Evolutionary conservation across 202 grass and related monocot genomes (phyloP), one percentile per base, ranked within the genome.

Genomic region (Hordeum pubiflorum): DNA sequence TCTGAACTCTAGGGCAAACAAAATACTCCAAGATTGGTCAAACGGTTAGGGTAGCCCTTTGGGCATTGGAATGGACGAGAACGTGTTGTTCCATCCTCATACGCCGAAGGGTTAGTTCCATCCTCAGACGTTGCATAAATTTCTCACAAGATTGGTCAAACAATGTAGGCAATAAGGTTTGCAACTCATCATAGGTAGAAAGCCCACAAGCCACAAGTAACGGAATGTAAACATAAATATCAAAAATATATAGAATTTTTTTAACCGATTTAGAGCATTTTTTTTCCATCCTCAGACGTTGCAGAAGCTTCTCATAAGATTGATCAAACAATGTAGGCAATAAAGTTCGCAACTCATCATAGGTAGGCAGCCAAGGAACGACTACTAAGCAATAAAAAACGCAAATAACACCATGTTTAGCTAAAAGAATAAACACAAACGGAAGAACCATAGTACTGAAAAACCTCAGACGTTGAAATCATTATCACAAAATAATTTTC

Each of bases 401-500:
- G 20, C 18, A 75, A 37, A 76, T 34, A 20, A 18, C 6, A 7
- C 5, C 14, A 40, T 27, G 57, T 44, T 60, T 58, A 15, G 36
- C 33, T 21, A 71, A 60, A 71, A 34, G 18, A 79, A 79, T 62
- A 46, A 43, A 50, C 1, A 1, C 3, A 72, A 22, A 64, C 2
- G 11, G 46, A 44, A 18, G 3, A 58, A 4, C 20, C 39, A 63
- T 20, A 9, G 13, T 1, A 27, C 17, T 18, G n/a, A 2, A 38
- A 78, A 77, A 63, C 79, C 79, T 91, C 74, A 79, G 79, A 10
- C 7, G 7, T 59, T 79, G 69, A 23, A 69, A 59, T 72, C 76
- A 29, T 76, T 78, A 67, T 62, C 83, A 84, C 9, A 41, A 26
- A 17, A 82, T 52, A 72, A 12, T 69, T 44, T 26, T 74, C 58